Base-by-base conservation (phyloP, 2,329 filamentous ascomycete species). In the Colletotrichum orbiculare region DNA sequence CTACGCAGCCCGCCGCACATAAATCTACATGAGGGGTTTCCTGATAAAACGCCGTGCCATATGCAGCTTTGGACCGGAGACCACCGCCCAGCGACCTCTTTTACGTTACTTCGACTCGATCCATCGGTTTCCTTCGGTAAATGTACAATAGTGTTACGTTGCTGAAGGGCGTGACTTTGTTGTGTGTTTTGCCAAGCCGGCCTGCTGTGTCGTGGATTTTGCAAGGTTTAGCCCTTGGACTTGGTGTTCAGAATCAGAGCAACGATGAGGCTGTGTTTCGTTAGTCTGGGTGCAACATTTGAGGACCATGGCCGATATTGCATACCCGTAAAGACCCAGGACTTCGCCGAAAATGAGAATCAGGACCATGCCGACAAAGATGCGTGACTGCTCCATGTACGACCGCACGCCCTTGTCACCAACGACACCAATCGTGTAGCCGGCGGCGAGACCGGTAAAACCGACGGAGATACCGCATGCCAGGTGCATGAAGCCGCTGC, bases 271-370 rank as follows among this genome's bases (percentile, higher is more conserved):
- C 93, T 96, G 71, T 45, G 33, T 33, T 37, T 17, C 34, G 15
- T 52, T 37, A 45, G 42, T 38, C 39, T 12, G 4, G 6, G 13
- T n/a, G 12, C 42, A 11, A 43, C 43, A 42, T 10, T 4, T 25
- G 3, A 37, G 13, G 11, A 13, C 9, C 35, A 13, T 6, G 37
- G 37, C 17, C 10, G n/a, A 17, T 17, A 11, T 8, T n/a, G 77
- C 90, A 71, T 85, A 97, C 93, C 96, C 96, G 74, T 99, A 99
- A 38, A 99, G 89, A 78, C 96, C 96, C 76, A 99, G 78, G 15
- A 99, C 96, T 84, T 99, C 96, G 62, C 93, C 96, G 76, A 99
- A 99, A 87, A 99, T 99, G 69, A 98, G 86, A 71, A 98, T 98
- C 73, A 99, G 82, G 50, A 99, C 95, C 96, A 98, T 98, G 78